A percentile compares a stretch with the other conserved stretches of the same genome.
phyloP scores from a whole-genome alignment of 2,329 filamentous ascomycete genomes.

The Neurospora sp. region DNA sequence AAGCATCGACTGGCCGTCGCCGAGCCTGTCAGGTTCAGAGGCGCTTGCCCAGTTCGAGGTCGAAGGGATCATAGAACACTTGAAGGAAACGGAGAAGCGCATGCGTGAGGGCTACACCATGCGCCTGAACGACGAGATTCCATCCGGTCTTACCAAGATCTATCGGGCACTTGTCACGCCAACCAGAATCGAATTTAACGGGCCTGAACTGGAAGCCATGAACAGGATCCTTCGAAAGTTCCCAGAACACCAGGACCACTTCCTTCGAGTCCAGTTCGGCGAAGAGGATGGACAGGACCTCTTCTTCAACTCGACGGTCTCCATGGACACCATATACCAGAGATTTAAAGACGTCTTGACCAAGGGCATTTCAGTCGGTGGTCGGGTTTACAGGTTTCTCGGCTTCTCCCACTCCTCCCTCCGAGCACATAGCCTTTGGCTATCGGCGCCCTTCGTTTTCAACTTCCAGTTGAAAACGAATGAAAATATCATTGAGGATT shows the following conservation, averaged over 20 bases:
- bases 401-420: conserved; percentile 75
- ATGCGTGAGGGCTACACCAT: conserved; percentile 6
- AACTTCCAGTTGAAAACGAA: too few species aligned
- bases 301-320: conserved; percentile 42
- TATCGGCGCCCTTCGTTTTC: conserved; percentile 36
- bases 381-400: conserved; percentile 53
- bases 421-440: conserved; percentile 61
- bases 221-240: conserved; percentile 65
- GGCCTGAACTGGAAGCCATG: conserved; percentile 55
- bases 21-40: conserved; percentile 23
- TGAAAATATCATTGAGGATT: conserved; percentile 31
- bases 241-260: conserved; percentile 46
- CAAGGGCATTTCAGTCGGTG: conserved; percentile 52
- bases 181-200: conserved; percentile 43
- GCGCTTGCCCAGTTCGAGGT: conserved; percentile 27
- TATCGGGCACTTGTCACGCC: conserved; percentile 52
- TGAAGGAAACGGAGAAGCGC: conserved; percentile 30
- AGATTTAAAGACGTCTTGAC: conserved; percentile 53
- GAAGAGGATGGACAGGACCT: conserved; percentile 64
- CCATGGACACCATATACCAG: conserved; percentile 39
- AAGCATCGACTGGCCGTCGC: conserved; percentile 44
- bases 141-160: conserved; percentile 36
- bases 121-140: conserved; percentile 16
- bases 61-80: conserved; percentile 27
- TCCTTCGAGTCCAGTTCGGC: conserved; percentile 59